Evolutionary conservation across 2,329 filamentous ascomycete species (phyloP), one percentile per base, ranked within the genome.

Genomic region (Scytalidium sp.): DNA sequence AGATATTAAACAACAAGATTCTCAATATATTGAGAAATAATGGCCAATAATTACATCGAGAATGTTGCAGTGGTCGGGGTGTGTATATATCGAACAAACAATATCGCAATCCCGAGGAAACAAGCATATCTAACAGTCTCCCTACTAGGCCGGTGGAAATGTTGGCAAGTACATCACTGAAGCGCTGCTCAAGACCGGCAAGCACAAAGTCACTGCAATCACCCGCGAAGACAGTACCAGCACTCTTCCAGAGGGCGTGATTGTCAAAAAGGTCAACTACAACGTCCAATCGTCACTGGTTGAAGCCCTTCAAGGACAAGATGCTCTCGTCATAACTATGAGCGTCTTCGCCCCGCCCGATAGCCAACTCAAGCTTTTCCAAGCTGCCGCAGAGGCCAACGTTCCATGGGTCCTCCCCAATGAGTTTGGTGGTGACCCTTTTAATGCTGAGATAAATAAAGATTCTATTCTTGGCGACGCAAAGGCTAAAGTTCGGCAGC

Each of bases 351-450:
- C 76, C 0, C 68, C 76, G 0, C 62, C 51, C 0, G 74, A 75
- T 13, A 71, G 71, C 1, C 72, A 80, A 41, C 60, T 57, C 45
- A 76, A 75, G 52, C 67, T 84, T 19, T 64, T 83, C 52, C 63
- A 69, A 5, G 81, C 81, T 0, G 81, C 81, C 0, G 75, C 73
- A 3, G 72, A 73, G 22, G 80, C 81, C 0, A 74, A 75, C 2
- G 71, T 85, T 3, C 69, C 71, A 1, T 83, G 75, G 59, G 57
- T 84, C 39, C 67, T 84, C 58, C 80, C 80, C 1, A 84, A 83
- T 55, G 65, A 66, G 19, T 80, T 68, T 57, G 70, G 69, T 6
- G n/a, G 19, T 19, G 50, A 53, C 36, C 23, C 21, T 29, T 3
- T 19, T 7, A 49, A 50, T 41, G 45, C 41, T 7, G 42, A 17